phyloP scores from a whole-genome alignment of 1,139 yeast species.

The Suhomyces atakaporum region DNA sequence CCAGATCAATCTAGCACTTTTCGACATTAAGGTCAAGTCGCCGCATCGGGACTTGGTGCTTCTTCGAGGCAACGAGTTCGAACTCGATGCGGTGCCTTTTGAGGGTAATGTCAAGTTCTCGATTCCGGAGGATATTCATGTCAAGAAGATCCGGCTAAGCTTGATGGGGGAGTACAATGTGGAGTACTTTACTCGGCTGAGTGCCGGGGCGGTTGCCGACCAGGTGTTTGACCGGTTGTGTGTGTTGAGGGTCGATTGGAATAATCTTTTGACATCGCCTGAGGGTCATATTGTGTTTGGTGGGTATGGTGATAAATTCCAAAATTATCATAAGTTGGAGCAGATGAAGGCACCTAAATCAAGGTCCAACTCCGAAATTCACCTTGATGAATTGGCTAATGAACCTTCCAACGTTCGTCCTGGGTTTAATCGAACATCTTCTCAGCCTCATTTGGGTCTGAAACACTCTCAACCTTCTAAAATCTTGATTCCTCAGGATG shows the following conservation, averaged over 20 bases:
- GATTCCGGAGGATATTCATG: constrained; percentile 51
- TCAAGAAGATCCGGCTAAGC: constrained; percentile 48
- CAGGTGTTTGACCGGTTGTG: constrained; percentile 53
- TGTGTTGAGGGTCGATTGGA: constrained; percentile 59
- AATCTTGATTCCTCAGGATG: constrained; percentile 34
- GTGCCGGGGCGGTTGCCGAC: constrained; percentile 35
- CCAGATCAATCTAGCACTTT: constrained; percentile 27
- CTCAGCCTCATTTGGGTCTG: constrained; percentile 19
- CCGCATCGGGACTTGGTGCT: constrained; percentile 55
- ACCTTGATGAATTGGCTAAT: constrained; percentile 6
- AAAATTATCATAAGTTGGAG: constrained; percentile 19
- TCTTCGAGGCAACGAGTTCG: constrained; percentile 59
- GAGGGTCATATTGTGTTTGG: constrained; percentile 50
- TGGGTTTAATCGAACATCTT: constrained; percentile 18
- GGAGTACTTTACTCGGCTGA: constrained; percentile 51
- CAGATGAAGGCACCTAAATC: constrained; percentile 9
- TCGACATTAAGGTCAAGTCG: constrained; percentile 45
- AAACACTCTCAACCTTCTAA: constrained; percentile 8
- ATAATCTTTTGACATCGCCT: constrained; percentile 51
- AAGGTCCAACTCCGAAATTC: constrained; percentile 7
- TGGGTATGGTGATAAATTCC: constrained; percentile 40
- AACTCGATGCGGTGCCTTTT: constrained; percentile 53
- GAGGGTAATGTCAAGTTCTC: constrained; percentile 61
- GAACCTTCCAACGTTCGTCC: too few species aligned
- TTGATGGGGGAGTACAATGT: constrained; percentile 57